Evolutionary conservation across 2,329 filamentous ascomycete species (phyloP), one percentile per base, ranked within the genome.

Genomic region (Colletotrichum ledebouriae): DNA sequence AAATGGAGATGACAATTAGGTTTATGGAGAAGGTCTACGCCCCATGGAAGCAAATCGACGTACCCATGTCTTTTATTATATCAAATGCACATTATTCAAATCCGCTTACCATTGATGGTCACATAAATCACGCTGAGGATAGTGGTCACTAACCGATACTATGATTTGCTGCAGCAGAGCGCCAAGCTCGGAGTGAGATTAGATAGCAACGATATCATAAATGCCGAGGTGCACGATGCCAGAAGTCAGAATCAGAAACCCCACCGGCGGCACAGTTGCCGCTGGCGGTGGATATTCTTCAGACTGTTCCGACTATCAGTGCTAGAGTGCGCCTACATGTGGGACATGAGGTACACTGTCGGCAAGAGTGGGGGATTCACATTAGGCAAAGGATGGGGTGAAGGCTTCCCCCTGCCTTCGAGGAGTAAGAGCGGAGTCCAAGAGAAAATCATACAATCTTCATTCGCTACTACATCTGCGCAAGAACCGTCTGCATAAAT

Each of bases 51-150:
- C 25, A 33, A 25, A 17, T 44, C 50, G 20, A 29, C 17, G 12
- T 29, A 59, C 41, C 44, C 44, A 49, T 49, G 44, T 59, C 34
- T 17, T n/a, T 11, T 49, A n/a, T 17, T 41, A 59, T 50, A 57
- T 44, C n/a, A 42, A 25, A 39, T 13, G 13, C 10, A 12, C 37
- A 3, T 39, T 2, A 11, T 1, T 7, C n/a, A 11, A 13, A 11
- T 11, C 4, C 13, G 13, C 2, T 9, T 39, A 39, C 13, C 3
- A 39, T 12, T 39, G 37, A 13, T 39, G 6, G 37, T 9, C 10
- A 39, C 10, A 11, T 11, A 2, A 12, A 11, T 13, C 5, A 13
- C 37, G 37, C 3, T 13, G 13, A 39, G 13, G 37, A 39, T 39
- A 39, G 9, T 39, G 37, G 37, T 12, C 37, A 11, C 4, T 13